phyloP scores from a whole-genome alignment of 2,329 filamentous ascomycete species.

The Aspergillus sp. region DNA sequence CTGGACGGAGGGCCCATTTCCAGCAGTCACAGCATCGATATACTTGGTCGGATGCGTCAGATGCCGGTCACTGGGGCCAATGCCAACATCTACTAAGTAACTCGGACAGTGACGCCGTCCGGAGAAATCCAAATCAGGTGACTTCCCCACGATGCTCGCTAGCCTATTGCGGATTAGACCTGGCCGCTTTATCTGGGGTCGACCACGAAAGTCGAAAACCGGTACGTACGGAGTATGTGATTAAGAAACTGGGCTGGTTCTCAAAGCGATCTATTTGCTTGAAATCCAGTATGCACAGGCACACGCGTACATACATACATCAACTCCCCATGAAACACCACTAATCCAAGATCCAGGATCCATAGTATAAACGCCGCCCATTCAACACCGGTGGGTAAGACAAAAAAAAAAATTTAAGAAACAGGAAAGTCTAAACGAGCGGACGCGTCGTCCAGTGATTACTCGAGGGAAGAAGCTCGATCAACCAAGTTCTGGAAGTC shows the following conservation, averaged over 20 bases:
- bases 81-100: too few species aligned
- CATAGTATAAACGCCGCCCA: slow-evolving; percentile 13
- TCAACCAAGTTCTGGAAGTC: slow-evolving; percentile 1
- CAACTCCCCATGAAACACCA: slow-evolving; percentile 3
- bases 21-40: not conserved
- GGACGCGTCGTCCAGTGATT: slow-evolving; percentile 2
- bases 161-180: too few species aligned
- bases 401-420: not conserved
- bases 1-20: not conserved
- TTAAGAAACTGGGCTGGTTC: too few species aligned
- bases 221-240: not conserved
- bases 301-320: slow-evolving; percentile 12
- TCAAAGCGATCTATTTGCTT: not conserved
- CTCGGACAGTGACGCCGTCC: too few species aligned
- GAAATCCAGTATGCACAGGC: slow-evolving; percentile 10
- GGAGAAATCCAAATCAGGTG: too few species aligned
- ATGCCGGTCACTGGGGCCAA: too few species aligned
- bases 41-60: not conserved
- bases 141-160: too few species aligned
- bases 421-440: slow-evolving; percentile 14
- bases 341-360: slow-evolving; percentile 9
- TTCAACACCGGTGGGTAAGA: slow-evolving; percentile 10
- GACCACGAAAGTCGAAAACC: too few species aligned
- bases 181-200: too few species aligned
- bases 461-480: not conserved